phyloP scores from a whole-genome alignment of 768 basidiomycete species.

The Megacollybia marginata region DNA sequence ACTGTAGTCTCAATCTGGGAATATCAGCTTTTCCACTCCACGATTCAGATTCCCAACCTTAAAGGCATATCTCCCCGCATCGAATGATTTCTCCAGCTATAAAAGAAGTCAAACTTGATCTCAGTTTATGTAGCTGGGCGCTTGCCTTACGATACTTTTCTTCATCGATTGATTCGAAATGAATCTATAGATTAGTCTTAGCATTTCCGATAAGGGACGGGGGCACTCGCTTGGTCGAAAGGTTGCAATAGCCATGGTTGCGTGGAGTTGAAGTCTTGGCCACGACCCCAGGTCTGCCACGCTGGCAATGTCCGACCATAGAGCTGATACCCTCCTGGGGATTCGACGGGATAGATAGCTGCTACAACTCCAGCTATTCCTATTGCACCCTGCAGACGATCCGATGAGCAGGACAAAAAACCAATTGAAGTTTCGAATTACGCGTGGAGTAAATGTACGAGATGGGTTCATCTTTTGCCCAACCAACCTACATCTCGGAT shows the following conservation, averaged over 20 bases:
- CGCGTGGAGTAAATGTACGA: slow-evolving; percentile 55
- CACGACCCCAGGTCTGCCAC: slow-evolving; percentile 59
- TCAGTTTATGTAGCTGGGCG: not conserved
- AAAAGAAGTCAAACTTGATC: not conserved
- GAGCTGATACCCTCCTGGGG: slow-evolving; percentile 60
- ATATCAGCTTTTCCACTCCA: not conserved
- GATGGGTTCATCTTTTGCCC: slow-evolving; percentile 76
- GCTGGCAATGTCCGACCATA: slow-evolving; percentile 57
- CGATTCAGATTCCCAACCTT: slow-evolving; percentile 26
- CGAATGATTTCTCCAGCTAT: slow-evolving; percentile 44
- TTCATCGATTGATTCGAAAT: slow-evolving; percentile 41
- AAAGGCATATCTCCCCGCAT: slow-evolving; percentile 45
- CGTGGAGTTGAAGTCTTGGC: slow-evolving; percentile 33
- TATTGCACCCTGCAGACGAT: slow-evolving; percentile 49
- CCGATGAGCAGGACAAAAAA: not conserved
- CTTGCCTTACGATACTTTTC: slow-evolving; percentile 41
- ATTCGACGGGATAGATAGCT: slow-evolving; percentile 59
- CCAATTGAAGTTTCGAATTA: slow-evolving; percentile 15
- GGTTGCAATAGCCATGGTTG: slow-evolving; percentile 54
- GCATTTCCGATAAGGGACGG: not conserved
- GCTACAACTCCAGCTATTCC: slow-evolving; percentile 61
- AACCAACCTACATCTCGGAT: slow-evolving; percentile 49
- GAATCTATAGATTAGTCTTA: slow-evolving; percentile 27
- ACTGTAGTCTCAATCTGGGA: slow-evolving; percentile 38
- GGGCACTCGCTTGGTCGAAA: slow-evolving; percentile 49